Evolutionary conservation across 2,329 filamentous ascomycete species (phyloP).

Genomic region (Acrodontium crateriforme): DNA sequence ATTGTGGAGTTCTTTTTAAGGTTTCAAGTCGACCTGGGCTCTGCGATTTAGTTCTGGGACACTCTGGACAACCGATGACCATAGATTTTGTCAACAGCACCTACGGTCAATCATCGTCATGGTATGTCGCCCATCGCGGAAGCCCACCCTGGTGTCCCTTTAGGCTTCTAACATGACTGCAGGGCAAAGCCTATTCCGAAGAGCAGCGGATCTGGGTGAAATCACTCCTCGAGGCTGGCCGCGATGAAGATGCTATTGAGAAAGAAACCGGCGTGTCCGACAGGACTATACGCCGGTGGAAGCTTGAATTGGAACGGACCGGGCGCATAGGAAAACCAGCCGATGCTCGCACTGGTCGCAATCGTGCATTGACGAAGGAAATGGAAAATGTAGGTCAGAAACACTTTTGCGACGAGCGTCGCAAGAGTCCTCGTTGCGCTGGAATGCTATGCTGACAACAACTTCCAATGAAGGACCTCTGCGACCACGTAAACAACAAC

Average conservation of each 20-base stretch:
- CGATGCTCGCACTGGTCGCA: slow-evolving; percentile 22
- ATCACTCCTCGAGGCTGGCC: slow-evolving; percentile 18
- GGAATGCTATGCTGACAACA: slow-evolving; percentile 2
- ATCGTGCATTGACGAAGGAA: slow-evolving; percentile 22
- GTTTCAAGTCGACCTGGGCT: too few relatives aligned
- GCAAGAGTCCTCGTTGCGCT: neutral
- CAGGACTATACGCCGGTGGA: slow-evolving; percentile 22
- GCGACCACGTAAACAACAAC: slow-evolving; percentile 22
- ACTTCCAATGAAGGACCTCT: slow-evolving; percentile 16
- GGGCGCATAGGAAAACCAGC: slow-evolving; percentile 25
- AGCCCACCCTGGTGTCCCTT: too few relatives aligned
- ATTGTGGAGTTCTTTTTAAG: too few relatives aligned
- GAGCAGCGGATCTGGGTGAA: slow-evolving; percentile 17
- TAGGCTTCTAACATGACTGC: too few relatives aligned
- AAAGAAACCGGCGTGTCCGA: slow-evolving; percentile 24
- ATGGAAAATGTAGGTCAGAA: slow-evolving; percentile 20
- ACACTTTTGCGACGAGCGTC: neutral
- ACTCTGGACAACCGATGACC: too few relatives aligned
- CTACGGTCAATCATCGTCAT: too few relatives aligned
- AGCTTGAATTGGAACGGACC: slow-evolving; percentile 24
- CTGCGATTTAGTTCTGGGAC: too few relatives aligned
- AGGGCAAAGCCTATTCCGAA: slow-evolving; percentile 16
- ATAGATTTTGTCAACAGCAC: too few relatives aligned
- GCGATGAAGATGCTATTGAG: slow-evolving; percentile 23
- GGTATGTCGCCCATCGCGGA: too few relatives aligned